Base-by-base conservation (phyloP, 345 rosid genomes). In the Acer saccharum region DNA sequence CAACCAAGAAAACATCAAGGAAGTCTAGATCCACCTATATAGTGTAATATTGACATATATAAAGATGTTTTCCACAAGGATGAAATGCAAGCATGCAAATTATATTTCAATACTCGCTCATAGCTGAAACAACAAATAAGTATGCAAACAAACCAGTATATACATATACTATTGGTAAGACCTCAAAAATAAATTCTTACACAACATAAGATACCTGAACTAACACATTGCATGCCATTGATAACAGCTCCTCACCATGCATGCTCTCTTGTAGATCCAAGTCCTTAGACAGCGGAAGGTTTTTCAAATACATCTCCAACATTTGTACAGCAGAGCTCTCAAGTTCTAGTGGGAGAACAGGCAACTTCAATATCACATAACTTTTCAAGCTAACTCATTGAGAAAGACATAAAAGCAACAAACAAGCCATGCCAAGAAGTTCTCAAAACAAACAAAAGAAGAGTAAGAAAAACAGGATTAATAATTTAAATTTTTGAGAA, bases 181-280 rank as follows among this genome's bases (percentile, higher is more conserved):
- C 63, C 67, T 12, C 29, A 70, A 57, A 48, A 50, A 8, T 27
- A 73, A 69, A 65, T 44, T 21, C 16, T 12, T 50, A 69, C 10
- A 65, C 46, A n/a, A 7, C 7, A 62, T 50, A 64, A 48, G 60
- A 77, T 88, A 96, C 99, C 98, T 94, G 97, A 86, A 96, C 94
- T 85, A 94, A 87, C 74, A 83, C 80, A 82, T 86, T 92, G 91
- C 92, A 87, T 7, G 84, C 85, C 83, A 91, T 84, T 78, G 94
- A 86, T 72, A 96, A 81, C 76, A 96, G 88, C 87, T 96, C 99
- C 86, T 92, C 98, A 32, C 99, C 98, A 71, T 91, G 90, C 93
- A 96, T 89, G 79, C 87, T 91, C 88, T 96, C 98, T 79, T 92
- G 98, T 64, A 88, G 91, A 83, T 94, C 99, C 89, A 94, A 84